A percentile compares a stretch with the other conserved stretches of the same genome.
Evolutionary conservation across 805 yeast genomes (phyloP).

Genomic region (Groenewaldozyma tartarivorans): DNA sequence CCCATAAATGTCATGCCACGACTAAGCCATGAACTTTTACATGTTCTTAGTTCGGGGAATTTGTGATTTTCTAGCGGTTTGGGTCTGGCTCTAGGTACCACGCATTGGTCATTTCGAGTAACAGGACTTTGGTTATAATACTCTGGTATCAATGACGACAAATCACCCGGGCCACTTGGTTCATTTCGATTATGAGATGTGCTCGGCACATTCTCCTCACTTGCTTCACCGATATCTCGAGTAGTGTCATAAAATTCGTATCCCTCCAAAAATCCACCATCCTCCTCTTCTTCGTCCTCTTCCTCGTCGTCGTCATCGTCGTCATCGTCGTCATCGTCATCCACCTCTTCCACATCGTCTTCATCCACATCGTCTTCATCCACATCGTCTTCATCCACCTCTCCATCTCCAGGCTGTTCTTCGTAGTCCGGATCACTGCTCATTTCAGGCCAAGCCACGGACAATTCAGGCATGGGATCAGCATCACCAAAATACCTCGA

Average conservation of each 20-base stretch:
- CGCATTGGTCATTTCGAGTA: too few species aligned
- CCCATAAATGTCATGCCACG: not conserved
- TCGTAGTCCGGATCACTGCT: too few species aligned
- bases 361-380: not conserved
- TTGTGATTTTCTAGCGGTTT: not conserved
- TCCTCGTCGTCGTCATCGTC: not conserved
- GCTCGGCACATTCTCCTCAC: too few species aligned
- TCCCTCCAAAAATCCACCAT: too few species aligned
- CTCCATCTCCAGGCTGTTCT: not conserved
- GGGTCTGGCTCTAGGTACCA: too few species aligned
- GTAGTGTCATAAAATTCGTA: too few species aligned
- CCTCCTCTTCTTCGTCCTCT: not conserved
- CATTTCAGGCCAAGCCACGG: too few species aligned
- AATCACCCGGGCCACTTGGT: not conserved
- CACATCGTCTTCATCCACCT: not conserved
- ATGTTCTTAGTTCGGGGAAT: not conserved
- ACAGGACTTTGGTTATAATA: too few species aligned
- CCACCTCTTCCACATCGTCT: not conserved
- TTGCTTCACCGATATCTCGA: too few species aligned
- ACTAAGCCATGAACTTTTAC: not conserved
- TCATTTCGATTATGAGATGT: too few species aligned
- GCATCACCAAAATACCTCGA: too few species aligned
- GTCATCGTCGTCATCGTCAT: not conserved
- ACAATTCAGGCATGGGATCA: too few species aligned
- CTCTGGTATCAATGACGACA: not conserved